Percentiles rank a stretch among this genome's conserved stretches.
Conservation (phyloP, 352 stramenopile genomes). For the Nothophytophthora sp. region DNA sequence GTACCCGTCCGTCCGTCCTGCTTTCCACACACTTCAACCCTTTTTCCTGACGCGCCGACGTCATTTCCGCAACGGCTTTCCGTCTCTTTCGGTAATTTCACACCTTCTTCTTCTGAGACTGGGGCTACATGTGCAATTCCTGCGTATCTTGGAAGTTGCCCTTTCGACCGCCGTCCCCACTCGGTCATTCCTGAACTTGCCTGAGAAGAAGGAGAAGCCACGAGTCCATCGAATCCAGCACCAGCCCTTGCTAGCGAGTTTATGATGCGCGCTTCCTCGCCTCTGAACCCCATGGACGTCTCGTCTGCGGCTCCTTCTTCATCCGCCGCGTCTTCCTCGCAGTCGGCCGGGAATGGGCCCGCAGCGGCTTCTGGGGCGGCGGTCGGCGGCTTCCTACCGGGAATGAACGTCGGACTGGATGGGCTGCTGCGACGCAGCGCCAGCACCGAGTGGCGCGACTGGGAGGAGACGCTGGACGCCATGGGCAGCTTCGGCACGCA, state of each 20-base stretch:
- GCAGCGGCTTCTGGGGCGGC: not conserved
- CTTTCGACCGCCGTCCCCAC: no score
- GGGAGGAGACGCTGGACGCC: conserved; percentile 43
- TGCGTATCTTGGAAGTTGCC: no score
- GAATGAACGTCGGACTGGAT: conserved; percentile 5
- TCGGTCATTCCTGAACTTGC: conserved; percentile 24
- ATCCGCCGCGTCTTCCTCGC: not conserved
- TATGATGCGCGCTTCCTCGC: conserved; percentile 25
- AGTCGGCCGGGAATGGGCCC: not conserved
- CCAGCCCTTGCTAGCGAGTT: not conserved
- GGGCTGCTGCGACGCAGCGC: conserved; percentile 23
- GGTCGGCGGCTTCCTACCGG: no score
- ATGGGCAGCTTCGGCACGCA: no score
- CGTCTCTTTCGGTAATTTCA: not conserved
- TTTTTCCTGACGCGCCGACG: conserved; percentile 6
- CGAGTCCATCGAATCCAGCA: no score
- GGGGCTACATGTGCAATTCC: no score
- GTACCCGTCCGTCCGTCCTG: not conserved
- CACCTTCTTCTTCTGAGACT: not conserved
- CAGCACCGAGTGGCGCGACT: conserved; percentile 42
- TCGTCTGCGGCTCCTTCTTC: conserved; percentile 15
- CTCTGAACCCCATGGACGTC: conserved; percentile 16
- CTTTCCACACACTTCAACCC: conserved; percentile 8
- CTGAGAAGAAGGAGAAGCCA: conserved; percentile 4
- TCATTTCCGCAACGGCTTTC: conserved; percentile 1